Base-by-base conservation (phyloP, 106 monocot genomes). In the Dioscorea dumetorum region DNA sequence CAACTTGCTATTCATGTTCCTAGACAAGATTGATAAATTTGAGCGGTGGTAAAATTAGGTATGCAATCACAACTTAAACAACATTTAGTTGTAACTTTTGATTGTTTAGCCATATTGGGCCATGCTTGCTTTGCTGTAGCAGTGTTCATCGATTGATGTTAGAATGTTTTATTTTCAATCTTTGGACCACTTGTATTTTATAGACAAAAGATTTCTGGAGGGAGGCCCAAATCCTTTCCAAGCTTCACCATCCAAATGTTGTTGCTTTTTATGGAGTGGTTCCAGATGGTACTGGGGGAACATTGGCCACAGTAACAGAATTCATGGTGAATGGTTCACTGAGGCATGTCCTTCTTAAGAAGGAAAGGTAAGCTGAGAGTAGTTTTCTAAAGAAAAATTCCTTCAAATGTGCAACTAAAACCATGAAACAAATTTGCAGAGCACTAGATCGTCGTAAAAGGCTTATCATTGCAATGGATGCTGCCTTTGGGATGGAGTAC, bases 321-420 rank as follows among this genome's bases (percentile, higher is more conserved):
- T 97, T 80, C 66, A 97, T 97, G 95, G 86, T 97, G 20, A 97
- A 97, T 84, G 95, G 95, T 31, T 97, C 91, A 23, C 86, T 97
- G 16, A 78, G 88, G 58, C 85, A 88, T 80, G 91, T 82, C 41
- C 73, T 97, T 0, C n/a, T 78, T 49, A 81, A 69, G 56, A 97
- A 91, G 62, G 88, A 97, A 17, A 82, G 84, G 91, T 97, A 69
- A 72, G 72, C 15, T 20, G 15, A 34, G 18, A 23, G 50, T 74
- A 63, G 33, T 32, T 60, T 49, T 2, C 57, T 5, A 10, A 41
- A 41, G 41, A 8, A 41, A 41, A 6, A 41, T 41, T 41, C 10
- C 28, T 41, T 41, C 41, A 41, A 5, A 41, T 6, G 9, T 41
- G 10, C 10, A 10, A 41, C 41, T 41, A 41, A 8, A 41, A 41